Evolutionary conservation across 148 eudicot species (phyloP).

Genomic region (Amaranthus palmeri): DNA sequence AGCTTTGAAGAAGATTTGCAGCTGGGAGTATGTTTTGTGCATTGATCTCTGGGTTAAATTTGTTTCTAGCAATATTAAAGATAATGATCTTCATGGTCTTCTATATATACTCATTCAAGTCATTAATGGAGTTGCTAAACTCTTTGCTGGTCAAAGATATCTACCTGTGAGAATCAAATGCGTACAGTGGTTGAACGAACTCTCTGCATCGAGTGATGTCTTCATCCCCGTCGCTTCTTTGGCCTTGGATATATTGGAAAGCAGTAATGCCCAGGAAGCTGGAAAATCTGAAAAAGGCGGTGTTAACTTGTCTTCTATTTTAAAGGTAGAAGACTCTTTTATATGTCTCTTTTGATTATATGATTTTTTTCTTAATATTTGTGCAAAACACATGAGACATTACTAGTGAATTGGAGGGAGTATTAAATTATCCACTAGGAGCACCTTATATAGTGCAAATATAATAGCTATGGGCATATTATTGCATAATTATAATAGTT

Average conservation of each 20-base stretch:
- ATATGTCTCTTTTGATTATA: not conserved
- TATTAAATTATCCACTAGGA: too few species aligned
- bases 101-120: constrained; percentile 54
- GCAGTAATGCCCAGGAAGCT: constrained; percentile 53
- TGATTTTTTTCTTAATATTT: not conserved
- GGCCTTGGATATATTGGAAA: constrained; percentile 68
- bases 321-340: constrained; percentile 48
- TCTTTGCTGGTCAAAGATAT: constrained; percentile 73
- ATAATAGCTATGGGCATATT: too few species aligned
- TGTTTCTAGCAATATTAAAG: constrained; percentile 49
- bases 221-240: constrained; percentile 74
- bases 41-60: constrained; percentile 84
- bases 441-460: too few species aligned
- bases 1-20: constrained; percentile 70
- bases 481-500: too few species aligned
- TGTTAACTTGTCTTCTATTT: constrained; percentile 38
- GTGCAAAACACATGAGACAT: too few species aligned
- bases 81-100: constrained; percentile 57
- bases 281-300: constrained; percentile 41
- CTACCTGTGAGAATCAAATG: constrained; percentile 73
- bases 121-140: constrained; percentile 65
- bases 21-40: constrained; percentile 74
- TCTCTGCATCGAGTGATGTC: constrained; percentile 60
- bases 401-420: too few species aligned
- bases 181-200: constrained; percentile 76